A percentile compares a stretch with the other conserved stretches of the same genome.
Conservation (phyloP, 768 basidiomycete species). For the Phylloporus arenicola region DNA sequence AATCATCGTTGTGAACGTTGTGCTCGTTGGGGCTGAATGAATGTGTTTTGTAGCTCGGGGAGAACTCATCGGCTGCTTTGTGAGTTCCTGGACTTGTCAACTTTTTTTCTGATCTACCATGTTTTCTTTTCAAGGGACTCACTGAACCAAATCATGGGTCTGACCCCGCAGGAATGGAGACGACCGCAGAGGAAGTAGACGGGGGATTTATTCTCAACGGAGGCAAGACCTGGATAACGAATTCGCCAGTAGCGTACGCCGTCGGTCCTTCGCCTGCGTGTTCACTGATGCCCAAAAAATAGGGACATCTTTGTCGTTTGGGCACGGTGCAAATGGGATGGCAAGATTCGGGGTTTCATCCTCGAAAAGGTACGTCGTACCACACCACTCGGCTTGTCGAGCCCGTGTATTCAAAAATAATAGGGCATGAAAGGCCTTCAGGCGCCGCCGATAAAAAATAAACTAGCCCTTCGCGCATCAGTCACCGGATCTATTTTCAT, state of each 20-base stretch:
- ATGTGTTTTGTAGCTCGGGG: constrained; percentile 55
- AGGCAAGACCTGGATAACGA: constrained; percentile 97
- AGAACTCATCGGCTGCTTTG: constrained; percentile 89
- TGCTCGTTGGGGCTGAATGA: constrained; percentile 3
- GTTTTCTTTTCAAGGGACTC: constrained; percentile 56
- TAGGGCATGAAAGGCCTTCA: constrained; percentile 79
- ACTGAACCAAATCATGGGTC: constrained; percentile 98
- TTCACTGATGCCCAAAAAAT: constrained; percentile 7
- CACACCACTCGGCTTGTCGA: neutral
- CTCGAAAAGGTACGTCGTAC: constrained; percentile 66
- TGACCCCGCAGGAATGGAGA: constrained; percentile 97
- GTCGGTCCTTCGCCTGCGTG: constrained; percentile 23
- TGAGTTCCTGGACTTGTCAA: constrained; percentile 36
- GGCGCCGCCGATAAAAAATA: constrained; percentile 88
- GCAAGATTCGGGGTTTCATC: constrained; percentile 83
- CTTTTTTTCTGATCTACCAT: neutral
- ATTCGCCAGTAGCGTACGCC: constrained; percentile 78
- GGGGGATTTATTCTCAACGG: constrained; percentile 86
- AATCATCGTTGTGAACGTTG: constrained; percentile 11
- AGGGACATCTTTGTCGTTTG: constrained; percentile 91
- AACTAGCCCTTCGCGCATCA: constrained; percentile 83
- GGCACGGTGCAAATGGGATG: constrained; percentile 95
- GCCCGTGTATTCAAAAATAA: neutral
- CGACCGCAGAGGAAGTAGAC: constrained; percentile 76
- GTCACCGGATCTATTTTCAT: constrained; percentile 86